Evolutionary conservation across 768 basidiomycete genomes (phyloP).

Genomic region (Boletus sensibilis): DNA sequence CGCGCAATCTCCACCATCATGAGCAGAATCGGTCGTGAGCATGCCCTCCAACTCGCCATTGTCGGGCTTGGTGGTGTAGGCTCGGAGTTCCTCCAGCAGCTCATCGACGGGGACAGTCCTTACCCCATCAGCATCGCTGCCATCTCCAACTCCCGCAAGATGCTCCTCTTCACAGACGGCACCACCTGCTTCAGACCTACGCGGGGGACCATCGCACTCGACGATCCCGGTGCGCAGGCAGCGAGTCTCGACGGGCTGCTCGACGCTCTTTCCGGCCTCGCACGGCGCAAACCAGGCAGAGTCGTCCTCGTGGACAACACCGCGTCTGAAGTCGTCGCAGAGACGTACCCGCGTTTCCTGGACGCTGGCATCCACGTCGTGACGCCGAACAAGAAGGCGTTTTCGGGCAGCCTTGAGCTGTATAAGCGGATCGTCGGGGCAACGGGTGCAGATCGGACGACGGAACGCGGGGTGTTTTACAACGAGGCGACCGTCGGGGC

Average conservation of each 20-base stretch:
- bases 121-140: slow-evolving; percentile 64
- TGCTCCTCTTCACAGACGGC: slow-evolving; percentile 51
- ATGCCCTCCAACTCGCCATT: slow-evolving; percentile 61
- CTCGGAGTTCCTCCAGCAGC: slow-evolving; percentile 78
- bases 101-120: slow-evolving; percentile 55
- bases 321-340: slow-evolving; percentile 77
- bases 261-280: slow-evolving; percentile 44
- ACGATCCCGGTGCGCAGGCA: slow-evolving; percentile 34
- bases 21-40: slow-evolving; percentile 18
- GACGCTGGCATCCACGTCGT: slow-evolving; percentile 79
- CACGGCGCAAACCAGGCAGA: slow-evolving; percentile 42
- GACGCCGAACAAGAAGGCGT: slow-evolving; percentile 98
- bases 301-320: slow-evolving; percentile 91
- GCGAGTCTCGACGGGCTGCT: slow-evolving; percentile 41
- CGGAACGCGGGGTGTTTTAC: slow-evolving; percentile 56
- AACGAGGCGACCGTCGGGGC: slow-evolving; percentile 96
- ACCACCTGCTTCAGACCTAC: slow-evolving; percentile 41
- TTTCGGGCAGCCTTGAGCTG: slow-evolving; percentile 66
- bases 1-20: slow-evolving; percentile 7
- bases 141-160: slow-evolving; percentile 63
- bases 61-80: slow-evolving; percentile 95
- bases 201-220: slow-evolving; percentile 49
- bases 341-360: slow-evolving; percentile 78
- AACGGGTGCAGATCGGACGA: slow-evolving; percentile 18
- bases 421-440: slow-evolving; percentile 68